Evolutionary conservation across 495 filamentous ascomycete species (phyloP).

Genomic region (Beverwykella pulmonaria): DNA sequence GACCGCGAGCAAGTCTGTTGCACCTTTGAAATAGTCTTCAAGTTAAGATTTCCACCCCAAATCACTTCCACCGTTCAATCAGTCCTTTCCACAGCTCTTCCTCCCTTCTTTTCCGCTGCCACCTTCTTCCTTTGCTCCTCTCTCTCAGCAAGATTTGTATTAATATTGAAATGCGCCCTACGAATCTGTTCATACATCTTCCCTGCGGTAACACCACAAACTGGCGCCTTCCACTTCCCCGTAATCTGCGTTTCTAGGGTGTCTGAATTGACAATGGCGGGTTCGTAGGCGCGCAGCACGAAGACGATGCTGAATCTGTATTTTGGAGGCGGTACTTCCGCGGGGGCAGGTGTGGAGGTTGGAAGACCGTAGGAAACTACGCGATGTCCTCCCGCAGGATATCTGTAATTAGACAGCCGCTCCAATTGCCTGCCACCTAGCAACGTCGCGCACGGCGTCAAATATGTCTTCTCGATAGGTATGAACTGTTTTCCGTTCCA

Average conservation of each 20-base stretch:
- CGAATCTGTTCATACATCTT: conserved; percentile 30
- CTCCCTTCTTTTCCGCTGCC: background rate
- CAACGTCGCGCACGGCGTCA: conserved; percentile 15
- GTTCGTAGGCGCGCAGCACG: conserved; percentile 31
- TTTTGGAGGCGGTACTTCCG: background rate
- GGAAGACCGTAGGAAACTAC: conserved; percentile 30
- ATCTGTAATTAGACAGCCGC: conserved; percentile 24
- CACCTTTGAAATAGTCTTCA: no score
- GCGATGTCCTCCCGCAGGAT: conserved; percentile 31
- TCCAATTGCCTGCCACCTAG: conserved; percentile 30
- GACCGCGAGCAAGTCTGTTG: no score
- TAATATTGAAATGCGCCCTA: conserved; percentile 38
- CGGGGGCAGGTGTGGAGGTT: background rate
- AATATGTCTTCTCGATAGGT: conserved; percentile 25
- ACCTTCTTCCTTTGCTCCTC: conserved; percentile 35
- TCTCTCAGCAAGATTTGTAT: conserved; percentile 28
- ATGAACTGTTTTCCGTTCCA: conserved; percentile 24
- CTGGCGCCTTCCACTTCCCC: conserved; percentile 25
- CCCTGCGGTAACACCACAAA: conserved; percentile 29
- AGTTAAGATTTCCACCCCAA: background rate
- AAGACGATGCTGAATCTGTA: conserved; percentile 39
- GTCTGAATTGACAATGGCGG: conserved; percentile 19
- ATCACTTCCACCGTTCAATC: background rate
- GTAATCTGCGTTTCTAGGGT: conserved; percentile 27
- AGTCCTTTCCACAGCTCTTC: background rate